Evolutionary conservation across 805 yeast species (phyloP).

Genomic region (Myxozyma melibiosi): DNA sequence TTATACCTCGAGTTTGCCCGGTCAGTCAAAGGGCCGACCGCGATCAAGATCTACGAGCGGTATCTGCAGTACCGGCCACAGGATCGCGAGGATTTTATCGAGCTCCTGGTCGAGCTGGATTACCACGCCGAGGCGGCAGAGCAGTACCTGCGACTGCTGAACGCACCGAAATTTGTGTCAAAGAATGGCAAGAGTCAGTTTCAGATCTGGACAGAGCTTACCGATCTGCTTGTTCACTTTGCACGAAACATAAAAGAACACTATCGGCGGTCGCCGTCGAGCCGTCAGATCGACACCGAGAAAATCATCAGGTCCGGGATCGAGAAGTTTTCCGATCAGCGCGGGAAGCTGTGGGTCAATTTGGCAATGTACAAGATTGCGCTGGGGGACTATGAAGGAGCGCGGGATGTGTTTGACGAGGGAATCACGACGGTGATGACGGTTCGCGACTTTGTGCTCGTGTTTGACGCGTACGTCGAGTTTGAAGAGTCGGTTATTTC

Average conservation of each 20-base stretch:
- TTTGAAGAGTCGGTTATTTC: constrained; percentile 57
- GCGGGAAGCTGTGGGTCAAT: constrained; percentile 51
- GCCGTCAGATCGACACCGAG: constrained; percentile 42
- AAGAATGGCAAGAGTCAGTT: constrained; percentile 49
- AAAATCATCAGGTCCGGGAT: constrained; percentile 45
- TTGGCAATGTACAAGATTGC: constrained; percentile 54
- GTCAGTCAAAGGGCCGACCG: constrained; percentile 48
- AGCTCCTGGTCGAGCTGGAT: constrained; percentile 34
- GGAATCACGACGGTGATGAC: constrained; percentile 54
- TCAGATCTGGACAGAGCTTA: constrained; percentile 52
- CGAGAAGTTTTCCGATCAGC: constrained; percentile 60
- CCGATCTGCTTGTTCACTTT: constrained; percentile 47
- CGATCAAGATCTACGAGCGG: constrained; percentile 43
- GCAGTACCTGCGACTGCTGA: constrained; percentile 44
- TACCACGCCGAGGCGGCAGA: constrained; percentile 38
- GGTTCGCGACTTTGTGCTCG: constrained; percentile 60
- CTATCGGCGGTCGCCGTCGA: background rate
- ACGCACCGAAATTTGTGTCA: constrained; percentile 44
- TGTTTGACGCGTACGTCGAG: constrained; percentile 65
- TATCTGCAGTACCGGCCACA: constrained; percentile 39
- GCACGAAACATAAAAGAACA: constrained; percentile 23
- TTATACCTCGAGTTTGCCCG: constrained; percentile 55
- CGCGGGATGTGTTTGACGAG: constrained; percentile 51
- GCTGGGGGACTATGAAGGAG: constrained; percentile 44
- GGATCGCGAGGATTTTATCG: constrained; percentile 38